Evolutionary conservation across 2,329 filamentous ascomycete species (phyloP).

Genomic region (Pestalotiopsis sp.): DNA sequence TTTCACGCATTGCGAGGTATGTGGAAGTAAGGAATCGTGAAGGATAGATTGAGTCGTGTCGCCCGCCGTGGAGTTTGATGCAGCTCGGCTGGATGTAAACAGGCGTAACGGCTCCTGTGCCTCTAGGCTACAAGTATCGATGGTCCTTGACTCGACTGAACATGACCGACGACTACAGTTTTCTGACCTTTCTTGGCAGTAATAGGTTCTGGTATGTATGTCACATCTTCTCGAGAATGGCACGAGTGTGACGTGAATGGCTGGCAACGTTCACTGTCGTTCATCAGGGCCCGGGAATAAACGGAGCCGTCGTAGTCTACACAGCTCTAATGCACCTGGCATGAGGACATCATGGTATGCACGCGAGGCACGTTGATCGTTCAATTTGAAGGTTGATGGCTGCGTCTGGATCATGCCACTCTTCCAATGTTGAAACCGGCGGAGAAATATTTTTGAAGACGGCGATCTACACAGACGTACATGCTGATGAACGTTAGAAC

Average conservation of each 20-base stretch:
- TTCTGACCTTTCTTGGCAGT: background rate
- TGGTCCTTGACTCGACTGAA: background rate
- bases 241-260: background rate
- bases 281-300: background rate
- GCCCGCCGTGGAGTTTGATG: background rate
- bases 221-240: background rate
- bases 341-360: background rate
- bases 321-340: background rate
- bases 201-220: background rate
- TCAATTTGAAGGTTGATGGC: background rate
- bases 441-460: background rate
- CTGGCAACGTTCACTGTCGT: background rate
- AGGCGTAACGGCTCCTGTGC: background rate
- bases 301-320: background rate
- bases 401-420: conserved; percentile 1
- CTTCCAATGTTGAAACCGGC: background rate
- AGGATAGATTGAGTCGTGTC: background rate
- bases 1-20: background rate
- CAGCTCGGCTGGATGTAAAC: background rate
- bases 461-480: background rate
- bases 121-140: background rate
- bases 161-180: background rate
- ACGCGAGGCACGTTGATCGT: background rate
- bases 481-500: background rate
- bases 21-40: background rate